Base-by-base conservation (phyloP, 345 rosid species). In the Hypericum androsaemum region DNA sequence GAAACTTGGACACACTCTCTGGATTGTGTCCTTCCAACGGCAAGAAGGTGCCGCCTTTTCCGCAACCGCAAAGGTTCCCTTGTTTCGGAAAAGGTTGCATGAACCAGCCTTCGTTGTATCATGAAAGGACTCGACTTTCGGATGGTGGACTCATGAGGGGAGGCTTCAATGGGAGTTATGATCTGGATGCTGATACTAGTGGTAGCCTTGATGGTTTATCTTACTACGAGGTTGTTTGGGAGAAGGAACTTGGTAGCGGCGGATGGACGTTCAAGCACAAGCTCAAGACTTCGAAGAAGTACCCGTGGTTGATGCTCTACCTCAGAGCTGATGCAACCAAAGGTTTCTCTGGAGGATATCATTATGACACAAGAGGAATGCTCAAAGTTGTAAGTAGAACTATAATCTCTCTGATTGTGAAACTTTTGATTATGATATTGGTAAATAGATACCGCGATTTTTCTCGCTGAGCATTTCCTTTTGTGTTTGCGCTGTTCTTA, bases 311-410 rank as follows among this genome's bases (percentile, higher is more conserved):
- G 48, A 66, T 66, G 71, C 50, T 66, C 47, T 66, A 66, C 49
- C 59, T 66, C n/a, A 56, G 71, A 66, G 71, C 71, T 56, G 71
- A 66, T 52, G 62, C 71, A 39, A 52, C 61, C n/a, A 40, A 41
- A 40, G 71, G 71, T 13, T 51, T 61, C 47, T 66, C 71, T 61
- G 71, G 71, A 11, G 71, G 71, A 39, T 66, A 61, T 60, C 71
- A 56, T 14, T 66, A 66, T 46, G 71, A 66, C 39, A 56, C 71
- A 7, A 61, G 71, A 56, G 71, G 71, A 41, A 66, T 66, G 62
- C 61, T 66, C 53, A 56, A 66, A 56, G 56, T 41, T 41, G 71
- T 66, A 57, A 61, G 71, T 61, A 37, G 1, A 39, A 44, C 9
- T 10, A 35, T 22, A 22, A 4, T 22, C 32, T 22, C 32, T 4